Conservation (phyloP, 2,329 filamentous ascomycete genomes). For the Ophiostoma novo-ulmi region DNA sequence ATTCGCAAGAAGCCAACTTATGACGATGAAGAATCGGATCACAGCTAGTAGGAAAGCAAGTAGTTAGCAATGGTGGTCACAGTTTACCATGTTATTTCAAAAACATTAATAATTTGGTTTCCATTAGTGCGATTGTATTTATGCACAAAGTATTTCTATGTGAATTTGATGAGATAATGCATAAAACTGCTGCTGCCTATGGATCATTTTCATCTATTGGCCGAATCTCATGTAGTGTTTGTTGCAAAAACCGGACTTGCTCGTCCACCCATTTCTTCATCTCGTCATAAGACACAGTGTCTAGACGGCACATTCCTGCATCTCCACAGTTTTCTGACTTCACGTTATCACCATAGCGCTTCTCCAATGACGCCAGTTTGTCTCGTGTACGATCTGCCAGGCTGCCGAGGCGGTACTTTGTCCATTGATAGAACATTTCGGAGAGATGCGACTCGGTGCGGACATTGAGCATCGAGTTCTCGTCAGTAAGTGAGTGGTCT, state of each 20-base stretch:
- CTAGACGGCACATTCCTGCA: neutral
- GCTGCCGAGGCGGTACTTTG: neutral
- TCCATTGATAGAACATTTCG: conserved; percentile 13
- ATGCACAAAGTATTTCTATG: neutral
- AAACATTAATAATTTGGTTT: too few species aligned
- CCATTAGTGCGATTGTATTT: neutral
- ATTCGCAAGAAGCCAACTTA: conserved; percentile 1
- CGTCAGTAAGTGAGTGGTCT: neutral
- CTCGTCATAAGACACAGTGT: neutral
- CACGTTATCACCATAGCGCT: neutral
- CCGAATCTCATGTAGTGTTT: conserved; percentile 8
- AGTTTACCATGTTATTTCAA: too few species aligned
- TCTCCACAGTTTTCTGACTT: neutral
- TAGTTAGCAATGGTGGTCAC: neutral
- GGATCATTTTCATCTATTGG: conserved; percentile 6
- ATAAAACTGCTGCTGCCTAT: neutral
- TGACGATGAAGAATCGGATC: neutral
- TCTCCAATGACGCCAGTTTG: neutral
- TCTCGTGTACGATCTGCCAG: neutral
- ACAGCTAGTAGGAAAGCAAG: neutral
- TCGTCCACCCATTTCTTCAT: conserved; percentile 12
- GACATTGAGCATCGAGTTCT: conserved; percentile 11
- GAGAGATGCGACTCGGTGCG: conserved; percentile 12
- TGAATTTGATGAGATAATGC: neutral
- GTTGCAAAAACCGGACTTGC: neutral